These are phyloP conservation scores for Porphyra umbilicalis DNA, from an alignment of 31 red algal genomes.

Conservation along the genomic window DNA sequence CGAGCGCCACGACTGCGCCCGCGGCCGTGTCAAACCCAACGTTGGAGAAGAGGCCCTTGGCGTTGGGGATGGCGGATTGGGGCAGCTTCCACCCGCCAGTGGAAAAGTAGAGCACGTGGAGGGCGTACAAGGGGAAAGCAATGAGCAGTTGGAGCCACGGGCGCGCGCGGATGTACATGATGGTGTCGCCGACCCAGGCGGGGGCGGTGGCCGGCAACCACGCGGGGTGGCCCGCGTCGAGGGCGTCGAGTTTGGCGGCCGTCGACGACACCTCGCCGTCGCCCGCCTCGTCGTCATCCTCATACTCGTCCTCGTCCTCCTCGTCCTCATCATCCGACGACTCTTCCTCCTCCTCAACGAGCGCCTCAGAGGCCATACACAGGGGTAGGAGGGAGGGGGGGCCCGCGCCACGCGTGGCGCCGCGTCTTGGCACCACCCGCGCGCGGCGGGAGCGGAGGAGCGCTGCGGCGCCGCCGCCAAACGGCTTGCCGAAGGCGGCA, in stretches of 20 bases:
- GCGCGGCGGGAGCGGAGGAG: not conserved
- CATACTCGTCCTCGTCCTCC: no score
- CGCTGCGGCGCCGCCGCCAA: not conserved
- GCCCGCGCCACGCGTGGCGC: not conserved
- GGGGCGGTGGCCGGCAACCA: conserved; percentile 14
- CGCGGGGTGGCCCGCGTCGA: not conserved
- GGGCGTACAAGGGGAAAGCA: conserved; percentile 61
- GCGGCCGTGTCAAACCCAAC: conserved; percentile 80
- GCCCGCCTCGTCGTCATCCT: conserved; percentile 74
- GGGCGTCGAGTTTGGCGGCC: not conserved
- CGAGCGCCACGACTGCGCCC: conserved; percentile 57
- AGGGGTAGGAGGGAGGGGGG: not conserved
- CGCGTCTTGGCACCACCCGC: not conserved
- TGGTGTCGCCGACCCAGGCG: conserved; percentile 41
- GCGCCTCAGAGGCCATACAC: conserved; percentile 29
- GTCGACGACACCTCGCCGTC: conserved; percentile 41
- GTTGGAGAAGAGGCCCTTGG: conserved; percentile 55
- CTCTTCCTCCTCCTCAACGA: conserved; percentile 79
- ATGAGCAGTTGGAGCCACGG: conserved; percentile 75
- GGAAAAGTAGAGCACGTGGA: conserved; percentile 83
- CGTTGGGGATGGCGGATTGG: conserved; percentile 49
- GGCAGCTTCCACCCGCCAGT: conserved; percentile 70
- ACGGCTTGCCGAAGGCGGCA: not conserved
- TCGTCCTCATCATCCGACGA: conserved; percentile 69
- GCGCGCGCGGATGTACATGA: conserved; percentile 21